Conservation (phyloP, 192 early-diverging fungal genomes). For the Dissophora globulifera region DNA sequence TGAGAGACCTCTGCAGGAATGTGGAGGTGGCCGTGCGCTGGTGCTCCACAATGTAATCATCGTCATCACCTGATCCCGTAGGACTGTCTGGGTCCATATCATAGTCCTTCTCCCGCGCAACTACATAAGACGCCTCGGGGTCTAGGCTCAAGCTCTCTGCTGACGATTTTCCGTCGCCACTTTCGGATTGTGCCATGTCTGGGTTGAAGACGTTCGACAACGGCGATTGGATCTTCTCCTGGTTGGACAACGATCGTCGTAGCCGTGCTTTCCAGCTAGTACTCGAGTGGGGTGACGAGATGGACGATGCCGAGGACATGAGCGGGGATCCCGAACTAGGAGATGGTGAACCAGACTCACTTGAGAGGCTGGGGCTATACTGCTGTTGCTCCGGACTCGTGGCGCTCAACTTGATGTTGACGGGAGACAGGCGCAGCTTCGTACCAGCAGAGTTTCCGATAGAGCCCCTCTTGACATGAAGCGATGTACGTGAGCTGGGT, state of each 20-base stretch:
- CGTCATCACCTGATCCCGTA: conserved; percentile 35
- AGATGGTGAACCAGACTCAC: conserved; percentile 43
- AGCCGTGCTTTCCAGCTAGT: conserved; percentile 45
- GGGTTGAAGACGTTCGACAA: conserved; percentile 51
- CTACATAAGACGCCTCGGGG: conserved; percentile 2
- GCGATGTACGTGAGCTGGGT: conserved; percentile 7
- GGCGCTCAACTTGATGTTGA: conserved; percentile 40
- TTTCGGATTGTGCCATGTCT: conserved; percentile 31
- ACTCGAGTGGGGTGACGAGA: conserved; percentile 40
- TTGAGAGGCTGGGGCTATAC: conserved; percentile 46
- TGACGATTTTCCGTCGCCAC: conserved; percentile 33
- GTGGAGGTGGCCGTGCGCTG: conserved; percentile 23
- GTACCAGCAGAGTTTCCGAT: conserved; percentile 21
- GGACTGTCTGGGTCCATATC: conserved; percentile 26
- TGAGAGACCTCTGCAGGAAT: conserved; percentile 1
- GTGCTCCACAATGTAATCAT: conserved; percentile 36
- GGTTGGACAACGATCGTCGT: conserved; percentile 37
- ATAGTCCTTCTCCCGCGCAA: conserved; percentile 21
- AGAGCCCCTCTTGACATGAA: conserved; percentile 39
- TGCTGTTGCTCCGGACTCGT: conserved; percentile 23
- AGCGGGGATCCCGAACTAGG: conserved; percentile 47
- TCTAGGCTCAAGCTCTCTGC: conserved; percentile 8
- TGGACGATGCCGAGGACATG: conserved; percentile 38
- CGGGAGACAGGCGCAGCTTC: conserved; percentile 34
- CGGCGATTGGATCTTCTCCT: conserved; percentile 48